Percentiles rank a stretch among this genome's conserved stretches.
These are phyloP conservation scores for Aciculoconidium aculeatum DNA, from an alignment of 805 yeast species.

Conservation along the genomic window DNA sequence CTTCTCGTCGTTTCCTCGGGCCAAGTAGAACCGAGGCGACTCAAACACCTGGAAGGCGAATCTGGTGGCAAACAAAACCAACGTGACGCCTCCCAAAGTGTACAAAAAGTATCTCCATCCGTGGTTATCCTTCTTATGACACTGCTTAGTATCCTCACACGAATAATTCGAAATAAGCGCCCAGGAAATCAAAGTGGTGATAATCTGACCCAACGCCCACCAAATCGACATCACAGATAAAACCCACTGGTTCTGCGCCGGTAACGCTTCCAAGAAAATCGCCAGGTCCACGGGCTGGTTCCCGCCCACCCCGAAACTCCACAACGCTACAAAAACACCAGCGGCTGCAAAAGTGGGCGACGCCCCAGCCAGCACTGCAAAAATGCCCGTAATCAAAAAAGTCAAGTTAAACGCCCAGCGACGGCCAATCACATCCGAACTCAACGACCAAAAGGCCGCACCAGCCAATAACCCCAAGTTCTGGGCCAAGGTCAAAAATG, in stretches of 20 bases:
- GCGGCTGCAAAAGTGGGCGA: slow-evolving; percentile 18
- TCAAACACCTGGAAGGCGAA: slow-evolving; percentile 42
- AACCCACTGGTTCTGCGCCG: slow-evolving; percentile 18
- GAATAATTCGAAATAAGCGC: slow-evolving; percentile 47
- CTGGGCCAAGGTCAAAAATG: slow-evolving; percentile 36
- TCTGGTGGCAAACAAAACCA: slow-evolving; percentile 25
- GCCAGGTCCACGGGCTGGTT: slow-evolving; percentile 22
- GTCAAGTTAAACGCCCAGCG: slow-evolving; percentile 22
- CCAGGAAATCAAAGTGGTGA: slow-evolving; percentile 50
- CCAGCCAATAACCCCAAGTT: slow-evolving; percentile 22
- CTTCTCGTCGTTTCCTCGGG: slow-evolving; percentile 46
- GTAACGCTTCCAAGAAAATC: slow-evolving; percentile 21
- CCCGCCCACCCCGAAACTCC: slow-evolving; percentile 25
- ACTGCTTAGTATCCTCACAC: slow-evolving; percentile 32
- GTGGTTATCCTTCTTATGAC: slow-evolving; percentile 42
- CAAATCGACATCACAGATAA: slow-evolving; percentile 17
- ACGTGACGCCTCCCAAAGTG: slow-evolving; percentile 45
- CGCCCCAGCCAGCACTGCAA: slow-evolving; percentile 17
- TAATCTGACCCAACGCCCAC: slow-evolving; percentile 62
- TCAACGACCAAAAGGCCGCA: slow-evolving; percentile 19
- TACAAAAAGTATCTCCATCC: slow-evolving; percentile 58
- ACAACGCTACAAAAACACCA: slow-evolving; percentile 17
- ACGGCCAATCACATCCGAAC: slow-evolving; percentile 20
- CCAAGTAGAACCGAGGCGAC: slow-evolving; percentile 50
- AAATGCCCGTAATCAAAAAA: slow-evolving; percentile 19